Conservation (phyloP, 2,329 filamentous ascomycete species). For the Diaporthe destruens region DNA sequence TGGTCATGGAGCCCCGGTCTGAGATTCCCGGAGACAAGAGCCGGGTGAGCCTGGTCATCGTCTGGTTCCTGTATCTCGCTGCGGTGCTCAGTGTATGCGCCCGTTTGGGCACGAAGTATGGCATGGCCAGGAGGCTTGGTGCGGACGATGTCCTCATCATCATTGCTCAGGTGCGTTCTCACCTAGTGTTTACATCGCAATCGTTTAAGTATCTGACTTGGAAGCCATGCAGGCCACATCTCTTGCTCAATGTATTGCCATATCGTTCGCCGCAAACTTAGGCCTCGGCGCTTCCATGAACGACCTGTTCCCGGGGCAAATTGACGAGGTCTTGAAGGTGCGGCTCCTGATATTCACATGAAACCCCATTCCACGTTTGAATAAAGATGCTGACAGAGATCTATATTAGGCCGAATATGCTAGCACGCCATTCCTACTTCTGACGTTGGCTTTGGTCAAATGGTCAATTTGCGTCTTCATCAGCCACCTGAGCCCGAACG, state of each 20-base stretch:
- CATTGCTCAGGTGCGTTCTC: neutral
- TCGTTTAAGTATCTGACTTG: neutral
- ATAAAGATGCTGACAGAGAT: neutral
- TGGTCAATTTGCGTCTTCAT: constrained; percentile 34
- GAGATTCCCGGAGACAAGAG: constrained; percentile 14
- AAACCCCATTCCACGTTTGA: neutral
- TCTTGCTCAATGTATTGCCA: constrained; percentile 20
- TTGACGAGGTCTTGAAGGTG: constrained; percentile 1
- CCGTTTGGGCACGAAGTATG: constrained; percentile 28
- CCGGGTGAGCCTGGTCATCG: constrained; percentile 15
- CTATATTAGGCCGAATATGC: neutral
- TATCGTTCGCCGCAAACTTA: constrained; percentile 9
- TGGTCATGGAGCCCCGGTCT: constrained; percentile 2
- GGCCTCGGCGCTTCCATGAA: neutral
- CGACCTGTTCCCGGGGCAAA: neutral
- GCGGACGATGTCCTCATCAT: constrained; percentile 20
- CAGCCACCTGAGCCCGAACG: constrained; percentile 19
- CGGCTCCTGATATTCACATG: no score
- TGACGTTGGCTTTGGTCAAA: constrained; percentile 21
- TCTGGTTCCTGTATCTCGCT: constrained; percentile 27
- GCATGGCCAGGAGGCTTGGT: constrained; percentile 21
- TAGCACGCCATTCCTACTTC: constrained; percentile 7
- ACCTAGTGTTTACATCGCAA: fast-evolving
- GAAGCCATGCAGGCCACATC: neutral
- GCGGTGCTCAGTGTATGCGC: constrained; percentile 16